Percentiles rank a stretch among this genome's conserved stretches.
Evolutionary conservation across 2,329 filamentous ascomycete genomes (phyloP).

Genomic region (Sporothrix schenckii): DNA sequence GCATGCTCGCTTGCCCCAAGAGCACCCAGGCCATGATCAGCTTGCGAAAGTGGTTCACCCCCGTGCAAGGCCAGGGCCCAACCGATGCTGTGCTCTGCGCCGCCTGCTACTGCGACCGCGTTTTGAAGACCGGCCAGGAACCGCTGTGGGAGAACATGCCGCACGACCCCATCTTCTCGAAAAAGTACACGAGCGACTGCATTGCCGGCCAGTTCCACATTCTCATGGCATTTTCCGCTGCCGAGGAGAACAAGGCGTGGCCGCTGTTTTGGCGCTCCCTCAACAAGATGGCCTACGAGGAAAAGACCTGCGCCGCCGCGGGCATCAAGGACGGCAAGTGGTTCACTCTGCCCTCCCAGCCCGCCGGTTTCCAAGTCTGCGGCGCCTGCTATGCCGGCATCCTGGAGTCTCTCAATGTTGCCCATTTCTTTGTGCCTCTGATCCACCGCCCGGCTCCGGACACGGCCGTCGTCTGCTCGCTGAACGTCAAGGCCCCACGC

Average conservation of each 20-base stretch:
- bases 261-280: constrained; percentile 44
- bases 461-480: constrained; percentile 41
- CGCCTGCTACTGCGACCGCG: constrained; percentile 46
- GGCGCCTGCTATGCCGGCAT: constrained; percentile 44
- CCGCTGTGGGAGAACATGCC: constrained; percentile 34
- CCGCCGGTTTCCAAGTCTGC: constrained; percentile 44
- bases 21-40: too few relatives aligned
- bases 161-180: constrained; percentile 35
- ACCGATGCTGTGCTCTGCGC: constrained; percentile 43
- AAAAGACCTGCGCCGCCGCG: constrained; percentile 41
- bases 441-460: constrained; percentile 32
- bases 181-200: constrained; percentile 35
- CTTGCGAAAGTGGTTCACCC: constrained; percentile 43
- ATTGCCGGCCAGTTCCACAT: constrained; percentile 40
- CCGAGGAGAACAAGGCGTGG: constrained; percentile 41
- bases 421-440: constrained; percentile 41
- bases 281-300: constrained; percentile 37
- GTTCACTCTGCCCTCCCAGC: constrained; percentile 44
- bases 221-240: constrained; percentile 41
- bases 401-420: constrained; percentile 41
- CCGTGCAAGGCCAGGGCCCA: constrained; percentile 38
- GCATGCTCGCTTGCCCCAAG: constrained; percentile 28
- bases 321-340: constrained; percentile 43
- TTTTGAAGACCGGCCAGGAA: constrained; percentile 39
- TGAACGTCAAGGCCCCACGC: constrained; percentile 43